These are phyloP conservation scores for Spironucleus salmonicida DNA, from an alignment of 208 protist genomes.

Conservation along the genomic window DNA sequence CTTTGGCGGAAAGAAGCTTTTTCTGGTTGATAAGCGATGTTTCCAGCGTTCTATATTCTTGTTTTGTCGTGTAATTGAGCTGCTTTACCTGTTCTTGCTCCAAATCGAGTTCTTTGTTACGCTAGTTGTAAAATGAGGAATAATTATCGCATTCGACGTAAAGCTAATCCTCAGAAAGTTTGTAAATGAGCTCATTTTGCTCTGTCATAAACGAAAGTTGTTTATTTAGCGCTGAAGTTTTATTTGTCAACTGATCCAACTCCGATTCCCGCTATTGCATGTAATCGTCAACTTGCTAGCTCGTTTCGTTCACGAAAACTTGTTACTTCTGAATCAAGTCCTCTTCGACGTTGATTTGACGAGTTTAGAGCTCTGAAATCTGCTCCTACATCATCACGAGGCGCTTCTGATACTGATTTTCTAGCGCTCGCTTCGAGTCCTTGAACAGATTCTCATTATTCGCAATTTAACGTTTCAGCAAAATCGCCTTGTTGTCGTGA, in stretches of 20 bases:
- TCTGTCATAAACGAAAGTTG: neutral
- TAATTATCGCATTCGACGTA: conserved; percentile 7
- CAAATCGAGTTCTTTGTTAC: too few species aligned
- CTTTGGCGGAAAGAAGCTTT: neutral
- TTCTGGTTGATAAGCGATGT: neutral
- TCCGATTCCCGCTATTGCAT: neutral
- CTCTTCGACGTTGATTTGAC: neutral
- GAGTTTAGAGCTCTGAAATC: neutral
- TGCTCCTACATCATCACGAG: neutral
- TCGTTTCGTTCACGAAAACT: neutral
- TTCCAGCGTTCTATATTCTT: neutral
- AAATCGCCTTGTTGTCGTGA: conserved; percentile 15
- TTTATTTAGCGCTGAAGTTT: neutral
- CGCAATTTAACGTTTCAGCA: conserved; percentile 11
- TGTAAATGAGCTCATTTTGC: conserved; percentile 1
- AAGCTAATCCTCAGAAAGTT: conserved; percentile 4
- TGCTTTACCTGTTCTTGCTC: neutral
- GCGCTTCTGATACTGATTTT: conserved; percentile 10
- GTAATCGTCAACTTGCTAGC: neutral
- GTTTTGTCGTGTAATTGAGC: neutral
- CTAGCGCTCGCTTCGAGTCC: neutral
- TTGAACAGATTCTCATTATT: conserved; percentile 27
- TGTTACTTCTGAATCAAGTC: neutral
- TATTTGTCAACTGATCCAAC: neutral
- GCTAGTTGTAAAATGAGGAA: neutral